Base-by-base conservation (phyloP, 169 alveolate species). In the Plasmodium sp. region DNA sequence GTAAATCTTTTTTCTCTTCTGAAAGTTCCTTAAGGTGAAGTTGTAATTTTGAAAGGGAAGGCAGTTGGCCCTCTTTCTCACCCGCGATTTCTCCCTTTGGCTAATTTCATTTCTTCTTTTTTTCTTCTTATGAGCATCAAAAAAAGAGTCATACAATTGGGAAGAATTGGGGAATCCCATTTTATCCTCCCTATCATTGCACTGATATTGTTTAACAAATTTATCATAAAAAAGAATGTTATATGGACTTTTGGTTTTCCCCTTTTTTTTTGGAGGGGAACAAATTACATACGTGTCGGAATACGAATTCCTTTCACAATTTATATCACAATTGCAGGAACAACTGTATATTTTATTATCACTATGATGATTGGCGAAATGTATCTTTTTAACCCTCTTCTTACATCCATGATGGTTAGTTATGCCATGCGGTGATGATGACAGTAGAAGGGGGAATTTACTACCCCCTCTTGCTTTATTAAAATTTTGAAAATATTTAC, bases 261-360 rank as follows among this genome's bases (percentile, higher is more conserved):
- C 82, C 41, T 34, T 75, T 45, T 71, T 58, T 36, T 90, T 79
- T 54, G 43, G 39, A 41, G 83, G 75, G 48, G 77, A 56, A 43
- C 33, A 90, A 73, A 51, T 80, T 62, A 90, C 51, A 90, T 81
- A 79, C 14, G 94, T 80, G 56, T 90, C 94, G 27, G 94, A 90
- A 90, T 80, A 80, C 16, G 83, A 72, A 51, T 79, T 67, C 18
- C 74, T 90, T 58, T 56, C 94, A 58, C 74, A 62, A 27, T 48
- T 90, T 39, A 41, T 39, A 31, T 86, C 86, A 36, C 62, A 48
- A 14, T 36, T 62, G 71, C 45, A 75, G 43, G 5, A 34, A 54
- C 67, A 54, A 33, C 71, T 56, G 62, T 86, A 54, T 22, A 34
- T 77, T 45, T 71, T 75, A 51, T 86, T 74, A 86, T 86, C 93